Percentiles rank a stretch among this genome's conserved stretches.
Conservation (phyloP, 2,329 filamentous ascomycete genomes). For the Monilinia vaccinii-corymbosi region DNA sequence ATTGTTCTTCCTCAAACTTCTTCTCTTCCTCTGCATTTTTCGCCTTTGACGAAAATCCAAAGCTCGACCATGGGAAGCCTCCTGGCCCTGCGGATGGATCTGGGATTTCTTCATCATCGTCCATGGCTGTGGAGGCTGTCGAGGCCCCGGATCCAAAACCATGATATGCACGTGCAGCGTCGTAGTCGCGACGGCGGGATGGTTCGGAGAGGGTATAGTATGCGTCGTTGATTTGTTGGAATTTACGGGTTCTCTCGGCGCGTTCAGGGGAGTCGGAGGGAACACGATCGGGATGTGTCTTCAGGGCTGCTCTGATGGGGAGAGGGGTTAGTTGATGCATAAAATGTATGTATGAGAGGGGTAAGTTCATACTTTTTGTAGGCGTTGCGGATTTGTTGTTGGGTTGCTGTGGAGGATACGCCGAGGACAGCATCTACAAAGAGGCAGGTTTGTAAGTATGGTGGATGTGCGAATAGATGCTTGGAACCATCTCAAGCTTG, state of each 20-base stretch:
- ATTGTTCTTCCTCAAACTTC: slow-evolving; percentile 66
- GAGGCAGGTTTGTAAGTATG: slow-evolving; percentile 7
- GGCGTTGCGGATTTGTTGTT: slow-evolving; percentile 80
- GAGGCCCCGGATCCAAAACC: slow-evolving; percentile 36
- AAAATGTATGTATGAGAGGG: background rate
- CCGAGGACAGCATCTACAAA: slow-evolving; percentile 62
- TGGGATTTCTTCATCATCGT: slow-evolving; percentile 34
- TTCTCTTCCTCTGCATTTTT: slow-evolving; percentile 42
- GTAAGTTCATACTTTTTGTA: slow-evolving; percentile 65
- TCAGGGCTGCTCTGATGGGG: slow-evolving; percentile 64
- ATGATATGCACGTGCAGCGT: slow-evolving; percentile 57
- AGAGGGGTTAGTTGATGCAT: slow-evolving; percentile 4
- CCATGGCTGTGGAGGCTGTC: slow-evolving; percentile 35
- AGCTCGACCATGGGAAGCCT: slow-evolving; percentile 65
- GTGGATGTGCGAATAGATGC: background rate
- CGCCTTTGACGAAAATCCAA: slow-evolving; percentile 43
- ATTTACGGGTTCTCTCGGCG: slow-evolving; percentile 69
- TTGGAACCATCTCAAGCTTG: background rate
- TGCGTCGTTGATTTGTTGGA: slow-evolving; percentile 87
- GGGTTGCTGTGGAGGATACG: slow-evolving; percentile 62
- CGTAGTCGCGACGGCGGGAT: slow-evolving; percentile 71
- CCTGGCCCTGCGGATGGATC: slow-evolving; percentile 31
- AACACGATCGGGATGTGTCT: slow-evolving; percentile 89
- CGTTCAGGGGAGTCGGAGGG: slow-evolving; percentile 77
- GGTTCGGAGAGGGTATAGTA: slow-evolving; percentile 86